Evolutionary conservation across 1,284 basidiomycete genomes (phyloP).

Genomic region (Pholiota adiposa): DNA sequence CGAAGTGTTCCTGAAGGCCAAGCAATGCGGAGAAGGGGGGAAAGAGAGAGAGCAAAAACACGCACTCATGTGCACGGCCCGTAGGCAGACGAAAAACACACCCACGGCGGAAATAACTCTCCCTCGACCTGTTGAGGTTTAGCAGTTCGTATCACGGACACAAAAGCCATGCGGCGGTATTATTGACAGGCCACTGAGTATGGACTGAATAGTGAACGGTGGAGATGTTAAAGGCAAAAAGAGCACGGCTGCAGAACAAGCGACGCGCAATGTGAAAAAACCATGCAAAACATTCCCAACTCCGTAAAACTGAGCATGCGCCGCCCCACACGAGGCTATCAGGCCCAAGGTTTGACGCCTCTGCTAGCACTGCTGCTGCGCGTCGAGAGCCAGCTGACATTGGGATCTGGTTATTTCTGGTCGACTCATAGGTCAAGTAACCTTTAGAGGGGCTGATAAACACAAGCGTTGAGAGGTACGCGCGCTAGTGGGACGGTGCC

Average conservation of each 20-base stretch:
- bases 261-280: neutral
- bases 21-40: neutral
- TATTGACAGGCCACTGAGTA: neutral
- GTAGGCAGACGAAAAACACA: neutral
- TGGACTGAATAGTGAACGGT: neutral
- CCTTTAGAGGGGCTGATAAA: neutral
- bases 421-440: neutral
- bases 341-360: neutral
- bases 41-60: neutral
- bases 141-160: neutral
- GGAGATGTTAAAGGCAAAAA: neutral
- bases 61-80: neutral
- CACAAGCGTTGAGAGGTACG: neutral
- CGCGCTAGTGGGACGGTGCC: neutral
- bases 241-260: neutral
- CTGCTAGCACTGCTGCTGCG: too few relatives aligned
- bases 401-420: neutral
- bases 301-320: neutral
- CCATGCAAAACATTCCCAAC: neutral
- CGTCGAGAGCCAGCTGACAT: neutral
- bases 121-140: neutral
- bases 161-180: neutral
- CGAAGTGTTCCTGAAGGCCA: neutral
- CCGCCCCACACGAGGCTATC: neutral
- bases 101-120: conserved; percentile 3